Evolutionary conservation across 2,329 filamentous ascomycete genomes (phyloP), one percentile per base, ranked within the genome.

Genomic region (Penicillium digitatum): DNA sequence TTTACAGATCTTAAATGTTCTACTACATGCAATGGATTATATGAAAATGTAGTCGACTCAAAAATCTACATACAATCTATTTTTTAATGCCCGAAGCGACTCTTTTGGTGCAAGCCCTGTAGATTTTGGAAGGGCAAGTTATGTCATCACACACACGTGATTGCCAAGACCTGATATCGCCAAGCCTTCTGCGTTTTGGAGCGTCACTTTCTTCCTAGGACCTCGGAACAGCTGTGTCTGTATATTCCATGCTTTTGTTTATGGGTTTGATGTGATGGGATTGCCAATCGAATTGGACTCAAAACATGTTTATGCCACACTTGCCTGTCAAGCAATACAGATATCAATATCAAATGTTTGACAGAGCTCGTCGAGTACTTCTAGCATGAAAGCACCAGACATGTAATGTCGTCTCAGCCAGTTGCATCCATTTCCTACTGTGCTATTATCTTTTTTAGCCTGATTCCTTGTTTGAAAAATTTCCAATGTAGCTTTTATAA

Each of bases 111-210:
- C 8, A 29, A 49, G 51, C 51, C 44, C 51, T 49, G 37, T 35
- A 35, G 22, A 35, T 49, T 54, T 40, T 26, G 22, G 16, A 11
- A 54, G 37, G 50, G 51, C 44, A 34, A 20, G 9, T 35, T 54
- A 42, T 52, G 51, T 54, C 51, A 54, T 20, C 51, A 39, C 2
- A 2, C 6, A 7, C 40, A 52, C 49, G 40, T 52, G 49, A 52
- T 12, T 16, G 34, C 40, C 32, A 38, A 35, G 34, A 24, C 22
- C 2, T 0, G 4, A 24, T 44, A 34, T 45, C 8, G 37, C 29
- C 51, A 35, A 40, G 44, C 22, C 6, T 24, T 24, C 22, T 38
- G 4, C 18, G 18, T 38, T 34, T 35, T 48, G 27, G 16, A 26
- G 11, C 10, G 27, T 35, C 22, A 26, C 31, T 40, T 24, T 48